Percentiles rank a stretch among this genome's conserved stretches.
phyloP scores from a whole-genome alignment of 148 eudicot species.

The Vaccinium corymbosum region DNA sequence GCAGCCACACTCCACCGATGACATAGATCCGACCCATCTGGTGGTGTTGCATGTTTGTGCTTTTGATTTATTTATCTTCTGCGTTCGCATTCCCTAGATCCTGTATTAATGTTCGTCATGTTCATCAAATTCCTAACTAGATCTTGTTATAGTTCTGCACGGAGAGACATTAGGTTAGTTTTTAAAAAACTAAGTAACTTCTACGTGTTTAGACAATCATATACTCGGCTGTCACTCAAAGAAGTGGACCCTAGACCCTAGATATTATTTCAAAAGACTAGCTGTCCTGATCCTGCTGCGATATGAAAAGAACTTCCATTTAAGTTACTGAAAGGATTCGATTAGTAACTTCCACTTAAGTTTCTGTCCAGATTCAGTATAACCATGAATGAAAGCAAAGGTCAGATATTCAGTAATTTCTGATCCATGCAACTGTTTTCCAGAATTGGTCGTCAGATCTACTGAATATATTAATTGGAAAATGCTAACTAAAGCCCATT shows the following conservation, averaged over 20 bases:
- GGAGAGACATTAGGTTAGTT: background rate
- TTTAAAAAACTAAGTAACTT: background rate
- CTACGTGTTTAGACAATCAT: background rate
- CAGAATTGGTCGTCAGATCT: background rate
- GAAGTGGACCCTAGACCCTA: background rate
- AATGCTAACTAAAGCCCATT: too few relatives aligned
- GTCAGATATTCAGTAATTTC: background rate
- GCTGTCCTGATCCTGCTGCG: background rate
- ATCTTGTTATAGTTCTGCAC: background rate
- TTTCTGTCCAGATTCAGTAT: background rate
- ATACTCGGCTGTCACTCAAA: background rate
- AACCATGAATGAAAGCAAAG: background rate
- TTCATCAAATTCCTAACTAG: background rate
- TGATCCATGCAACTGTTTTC: background rate
- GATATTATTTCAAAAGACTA: background rate
- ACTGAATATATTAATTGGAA: too few relatives aligned
- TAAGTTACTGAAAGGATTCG: background rate
- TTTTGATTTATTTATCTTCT: background rate
- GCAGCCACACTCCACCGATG: background rate
- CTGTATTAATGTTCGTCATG: background rate
- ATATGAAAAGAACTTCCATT: background rate
- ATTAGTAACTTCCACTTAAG: background rate
- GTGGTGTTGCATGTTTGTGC: background rate
- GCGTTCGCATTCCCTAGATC: background rate
- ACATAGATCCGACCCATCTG: background rate